Evolutionary conservation across 257 asterid species (phyloP).

Genomic region (Solanum bukasovii): DNA sequence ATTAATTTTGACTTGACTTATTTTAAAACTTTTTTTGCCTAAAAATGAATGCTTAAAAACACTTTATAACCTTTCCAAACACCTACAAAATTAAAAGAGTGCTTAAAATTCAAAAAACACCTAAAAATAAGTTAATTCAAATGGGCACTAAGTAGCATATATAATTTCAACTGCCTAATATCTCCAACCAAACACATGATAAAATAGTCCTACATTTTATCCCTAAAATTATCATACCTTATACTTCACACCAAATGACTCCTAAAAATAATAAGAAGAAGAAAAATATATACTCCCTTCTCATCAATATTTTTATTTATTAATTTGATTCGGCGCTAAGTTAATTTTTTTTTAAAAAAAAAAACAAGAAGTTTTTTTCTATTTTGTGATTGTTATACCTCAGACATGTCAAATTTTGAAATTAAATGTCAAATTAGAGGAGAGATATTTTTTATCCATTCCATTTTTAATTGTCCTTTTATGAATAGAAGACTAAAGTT

Average conservation of each 20-base stretch:
- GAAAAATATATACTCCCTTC: background rate
- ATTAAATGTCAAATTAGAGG: background rate
- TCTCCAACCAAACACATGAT: background rate
- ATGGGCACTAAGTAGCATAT: background rate
- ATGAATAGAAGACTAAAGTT: background rate
- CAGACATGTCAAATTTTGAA: background rate
- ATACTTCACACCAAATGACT: background rate
- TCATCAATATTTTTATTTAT: background rate
- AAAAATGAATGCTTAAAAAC: no score
- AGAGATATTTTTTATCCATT: background rate
- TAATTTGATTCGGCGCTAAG: no score
- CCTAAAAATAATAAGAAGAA: background rate
- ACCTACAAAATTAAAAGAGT: background rate
- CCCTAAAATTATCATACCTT: background rate
- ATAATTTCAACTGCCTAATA: background rate
- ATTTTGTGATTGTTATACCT: background rate
- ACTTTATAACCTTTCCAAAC: background rate
- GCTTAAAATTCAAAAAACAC: background rate
- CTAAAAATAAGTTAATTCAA: background rate
- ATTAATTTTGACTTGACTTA: no score
- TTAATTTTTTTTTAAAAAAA: no score
- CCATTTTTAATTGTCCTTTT: background rate
- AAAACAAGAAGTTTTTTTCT: background rate
- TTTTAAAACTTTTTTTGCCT: background rate
- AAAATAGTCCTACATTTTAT: no score